Conservation (phyloP, 768 basidiomycete species). For the Tricholoma sp. region DNA sequence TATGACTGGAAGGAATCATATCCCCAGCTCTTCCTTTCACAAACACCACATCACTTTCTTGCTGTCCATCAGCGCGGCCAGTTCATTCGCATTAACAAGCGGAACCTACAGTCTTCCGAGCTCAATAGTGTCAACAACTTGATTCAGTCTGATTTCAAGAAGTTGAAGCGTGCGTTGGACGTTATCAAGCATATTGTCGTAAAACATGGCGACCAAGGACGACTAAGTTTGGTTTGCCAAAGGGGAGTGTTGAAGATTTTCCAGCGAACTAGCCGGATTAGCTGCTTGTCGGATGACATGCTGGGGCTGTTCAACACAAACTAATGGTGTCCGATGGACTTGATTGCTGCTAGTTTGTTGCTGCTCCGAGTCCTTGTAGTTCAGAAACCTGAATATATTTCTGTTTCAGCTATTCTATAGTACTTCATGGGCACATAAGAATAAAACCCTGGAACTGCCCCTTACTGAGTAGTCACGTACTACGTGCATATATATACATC, state of each 20-base stretch:
- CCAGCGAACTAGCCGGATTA: slow-evolving; percentile 36
- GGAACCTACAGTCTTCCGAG: slow-evolving; percentile 34
- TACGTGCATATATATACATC: too few species aligned
- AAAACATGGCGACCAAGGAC: slow-evolving; percentile 45
- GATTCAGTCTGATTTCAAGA: slow-evolving; percentile 31
- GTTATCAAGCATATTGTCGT: slow-evolving; percentile 45
- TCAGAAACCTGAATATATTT: too few species aligned
- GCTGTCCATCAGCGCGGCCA: slow-evolving; percentile 51
- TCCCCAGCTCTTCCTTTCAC: slow-evolving; percentile 65
- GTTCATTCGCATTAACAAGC: slow-evolving; percentile 48
- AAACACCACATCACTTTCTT: slow-evolving; percentile 56
- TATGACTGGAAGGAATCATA: slow-evolving; percentile 58
- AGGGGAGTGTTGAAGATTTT: slow-evolving; percentile 44
- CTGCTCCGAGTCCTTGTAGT: too few species aligned
- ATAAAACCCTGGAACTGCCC: too few species aligned
- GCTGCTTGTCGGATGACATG: slow-evolving; percentile 41
- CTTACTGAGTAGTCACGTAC: too few species aligned
- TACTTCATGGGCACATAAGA: too few species aligned
- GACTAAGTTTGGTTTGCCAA: slow-evolving; percentile 51
- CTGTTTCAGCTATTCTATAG: too few species aligned
- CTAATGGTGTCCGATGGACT: too few species aligned
- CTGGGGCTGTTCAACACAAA: slow-evolving; percentile 25
- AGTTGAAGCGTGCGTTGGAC: slow-evolving; percentile 33
- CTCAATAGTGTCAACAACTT: slow-evolving; percentile 24
- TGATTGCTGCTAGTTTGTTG: too few species aligned